Percentiles rank a stretch among this genome's conserved stretches.
Conservation (phyloP, 192 early-diverging fungal genomes). For the Lobosporangium transversale region DNA sequence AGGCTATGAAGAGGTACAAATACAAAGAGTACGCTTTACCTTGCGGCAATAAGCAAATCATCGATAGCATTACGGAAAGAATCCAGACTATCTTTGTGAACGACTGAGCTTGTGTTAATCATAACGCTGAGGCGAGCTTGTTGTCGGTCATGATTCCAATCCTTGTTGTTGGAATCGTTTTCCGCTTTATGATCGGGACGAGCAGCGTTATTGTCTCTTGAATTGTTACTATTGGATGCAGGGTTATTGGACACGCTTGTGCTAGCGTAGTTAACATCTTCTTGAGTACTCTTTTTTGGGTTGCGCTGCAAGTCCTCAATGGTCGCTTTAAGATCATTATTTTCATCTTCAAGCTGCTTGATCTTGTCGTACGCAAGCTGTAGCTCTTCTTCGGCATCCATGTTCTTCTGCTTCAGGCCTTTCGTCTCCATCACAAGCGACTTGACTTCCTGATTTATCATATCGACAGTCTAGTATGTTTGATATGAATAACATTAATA, state of each 20-base stretch:
- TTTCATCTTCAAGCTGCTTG: conserved; percentile 57
- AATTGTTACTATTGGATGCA: too few species aligned
- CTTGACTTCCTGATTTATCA: conserved; percentile 75
- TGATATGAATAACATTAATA: too few species aligned
- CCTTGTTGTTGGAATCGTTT: conserved; percentile 13
- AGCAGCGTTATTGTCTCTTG: conserved; percentile 1
- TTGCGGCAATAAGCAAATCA: conserved; percentile 77
- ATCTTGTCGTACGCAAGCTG: conserved; percentile 59
- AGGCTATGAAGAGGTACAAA: too few species aligned
- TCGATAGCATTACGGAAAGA: conserved; percentile 72
- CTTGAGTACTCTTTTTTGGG: conserved; percentile 14
- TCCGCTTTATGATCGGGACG: neutral
- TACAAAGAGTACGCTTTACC: too few species aligned
- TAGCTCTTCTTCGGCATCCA: conserved; percentile 63
- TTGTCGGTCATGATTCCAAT: conserved; percentile 60
- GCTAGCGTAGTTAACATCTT: conserved; percentile 1
- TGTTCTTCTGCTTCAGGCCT: conserved; percentile 67
- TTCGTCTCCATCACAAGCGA: conserved; percentile 78
- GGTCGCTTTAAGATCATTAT: conserved; percentile 40
- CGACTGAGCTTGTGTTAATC: conserved; percentile 71
- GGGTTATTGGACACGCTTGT: too few species aligned
- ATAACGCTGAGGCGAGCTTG: conserved; percentile 72
- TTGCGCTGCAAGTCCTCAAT: conserved; percentile 29
- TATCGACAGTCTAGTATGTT: conserved; percentile 76
- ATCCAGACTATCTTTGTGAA: conserved; percentile 70